phyloP scores from a whole-genome alignment of 805 yeast species.

The Starmerella etchellsii region DNA sequence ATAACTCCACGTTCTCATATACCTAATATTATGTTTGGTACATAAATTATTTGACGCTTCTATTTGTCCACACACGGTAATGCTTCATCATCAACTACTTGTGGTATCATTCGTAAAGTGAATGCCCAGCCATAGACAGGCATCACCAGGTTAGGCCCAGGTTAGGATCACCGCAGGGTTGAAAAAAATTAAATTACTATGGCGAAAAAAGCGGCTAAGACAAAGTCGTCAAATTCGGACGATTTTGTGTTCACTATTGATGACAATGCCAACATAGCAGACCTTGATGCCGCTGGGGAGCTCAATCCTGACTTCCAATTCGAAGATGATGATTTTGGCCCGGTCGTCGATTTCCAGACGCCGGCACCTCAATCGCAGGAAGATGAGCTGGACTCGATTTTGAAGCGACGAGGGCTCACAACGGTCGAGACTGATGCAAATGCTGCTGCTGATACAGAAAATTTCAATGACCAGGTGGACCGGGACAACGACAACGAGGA shows the following conservation, averaged over 20 bases:
- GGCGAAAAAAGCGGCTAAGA: not conserved
- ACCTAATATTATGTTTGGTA: no score
- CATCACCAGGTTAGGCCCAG: no score
- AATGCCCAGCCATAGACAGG: no score
- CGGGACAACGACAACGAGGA: conserved; percentile 21
- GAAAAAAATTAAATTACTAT: no score
- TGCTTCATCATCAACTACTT: no score
- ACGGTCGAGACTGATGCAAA: not conserved
- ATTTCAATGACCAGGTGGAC: not conserved
- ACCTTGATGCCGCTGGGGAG: conserved; percentile 28
- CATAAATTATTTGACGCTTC: no score
- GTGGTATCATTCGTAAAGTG: no score
- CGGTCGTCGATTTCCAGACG: conserved; percentile 25
- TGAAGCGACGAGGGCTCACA: conserved; percentile 59
- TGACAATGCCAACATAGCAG: conserved; percentile 20
- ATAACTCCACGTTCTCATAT: no score
- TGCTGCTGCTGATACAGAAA: not conserved
- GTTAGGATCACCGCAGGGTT: no score
- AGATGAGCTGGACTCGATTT: conserved; percentile 67
- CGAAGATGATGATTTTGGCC: conserved; percentile 43
- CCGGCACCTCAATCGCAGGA: conserved; percentile 40
- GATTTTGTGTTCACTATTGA: conserved; percentile 21
- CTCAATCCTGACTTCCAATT: conserved; percentile 66
- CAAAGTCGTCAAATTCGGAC: not conserved
- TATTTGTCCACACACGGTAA: no score